A percentile compares a stretch with the other conserved stretches of the same genome.
Evolutionary conservation across 1,139 yeast genomes (phyloP).

Genomic region (Pichia kudriavzevii): DNA sequence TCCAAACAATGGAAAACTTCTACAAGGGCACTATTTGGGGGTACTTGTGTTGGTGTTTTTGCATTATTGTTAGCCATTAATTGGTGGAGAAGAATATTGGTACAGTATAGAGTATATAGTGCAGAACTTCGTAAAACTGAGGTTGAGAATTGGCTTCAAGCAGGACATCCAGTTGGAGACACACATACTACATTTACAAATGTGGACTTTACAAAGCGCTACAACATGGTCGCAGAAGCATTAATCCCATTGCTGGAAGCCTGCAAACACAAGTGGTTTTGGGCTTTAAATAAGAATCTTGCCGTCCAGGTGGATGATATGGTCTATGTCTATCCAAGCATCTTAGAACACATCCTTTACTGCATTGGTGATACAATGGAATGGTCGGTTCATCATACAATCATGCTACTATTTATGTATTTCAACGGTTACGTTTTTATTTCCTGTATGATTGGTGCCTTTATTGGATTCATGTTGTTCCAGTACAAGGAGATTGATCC

Average conservation of each 20-base stretch:
- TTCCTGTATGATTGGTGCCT: constrained; percentile 57
- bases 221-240: constrained; percentile 6
- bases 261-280: constrained; percentile 37
- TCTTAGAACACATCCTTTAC: constrained; percentile 43
- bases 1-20: constrained; percentile 57
- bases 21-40: constrained; percentile 55
- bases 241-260: constrained; percentile 29
- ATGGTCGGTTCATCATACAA: constrained; percentile 56
- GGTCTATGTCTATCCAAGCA: constrained; percentile 31
- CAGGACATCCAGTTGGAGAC: constrained; percentile 4
- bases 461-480: constrained; percentile 49
- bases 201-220: constrained; percentile 1
- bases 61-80: constrained; percentile 47
- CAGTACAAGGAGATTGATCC: constrained; percentile 33
- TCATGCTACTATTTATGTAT: constrained; percentile 68
- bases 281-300: constrained; percentile 18
- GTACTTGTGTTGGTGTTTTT: constrained; percentile 60
- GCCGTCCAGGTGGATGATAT: constrained; percentile 15
- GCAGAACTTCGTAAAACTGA: constrained; percentile 19
- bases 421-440: constrained; percentile 63
- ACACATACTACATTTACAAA: constrained; percentile 2
- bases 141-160: constrained; percentile 5
- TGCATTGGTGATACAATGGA: constrained; percentile 45
- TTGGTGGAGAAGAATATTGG: constrained; percentile 46
- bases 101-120: constrained; percentile 44